These are phyloP conservation scores for Zopfochytrium polystomum DNA, from an alignment of 371 early-diverging fungal species.

Conservation along the genomic window DNA sequence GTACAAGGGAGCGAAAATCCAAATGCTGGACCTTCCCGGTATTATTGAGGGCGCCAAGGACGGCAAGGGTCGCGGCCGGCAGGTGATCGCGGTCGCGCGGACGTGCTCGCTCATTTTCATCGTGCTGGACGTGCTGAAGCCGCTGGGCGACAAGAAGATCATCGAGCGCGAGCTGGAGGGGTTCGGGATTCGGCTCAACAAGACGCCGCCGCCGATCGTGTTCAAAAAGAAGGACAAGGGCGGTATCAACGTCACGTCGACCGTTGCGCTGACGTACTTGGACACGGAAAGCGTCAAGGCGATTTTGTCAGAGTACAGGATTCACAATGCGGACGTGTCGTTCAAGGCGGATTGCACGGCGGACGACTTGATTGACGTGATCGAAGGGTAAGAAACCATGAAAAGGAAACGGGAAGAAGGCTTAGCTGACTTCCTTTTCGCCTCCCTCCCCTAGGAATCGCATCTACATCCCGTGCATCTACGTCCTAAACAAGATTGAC, in stretches of 20 bases:
- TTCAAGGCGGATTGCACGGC: slow-evolving; percentile 94
- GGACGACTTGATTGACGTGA: slow-evolving; percentile 99
- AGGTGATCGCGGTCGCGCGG: slow-evolving; percentile 89
- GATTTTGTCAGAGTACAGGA: slow-evolving; percentile 94
- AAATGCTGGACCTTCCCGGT: slow-evolving; percentile 86
- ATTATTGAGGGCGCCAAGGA: slow-evolving; percentile 99
- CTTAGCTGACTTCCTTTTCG: slow-evolving; percentile 5
- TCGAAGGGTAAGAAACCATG: slow-evolving; percentile 76
- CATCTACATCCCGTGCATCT: slow-evolving; percentile 93
- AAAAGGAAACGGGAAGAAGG: too few relatives aligned
- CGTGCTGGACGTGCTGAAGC: slow-evolving; percentile 98
- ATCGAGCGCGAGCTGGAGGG: slow-evolving; percentile 98
- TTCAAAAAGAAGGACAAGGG: slow-evolving; percentile 85
- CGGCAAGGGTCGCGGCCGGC: slow-evolving; percentile 99
- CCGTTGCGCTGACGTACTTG: slow-evolving; percentile 85
- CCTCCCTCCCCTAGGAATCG: slow-evolving; percentile 65
- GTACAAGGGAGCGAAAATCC: slow-evolving; percentile 98
- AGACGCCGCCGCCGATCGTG: slow-evolving; percentile 84
- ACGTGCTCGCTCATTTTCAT: slow-evolving; percentile 97
- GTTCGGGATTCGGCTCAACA: slow-evolving; percentile 98
- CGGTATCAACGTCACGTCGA: slow-evolving; percentile 91
- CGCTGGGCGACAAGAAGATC: slow-evolving; percentile 68
- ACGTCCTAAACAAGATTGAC: slow-evolving; percentile 97
- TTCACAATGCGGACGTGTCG: slow-evolving; percentile 96
- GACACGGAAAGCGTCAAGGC: slow-evolving; percentile 81